phyloP scores from a whole-genome alignment of 768 basidiomycete genomes.

The Dacryopinax primogenitus region DNA sequence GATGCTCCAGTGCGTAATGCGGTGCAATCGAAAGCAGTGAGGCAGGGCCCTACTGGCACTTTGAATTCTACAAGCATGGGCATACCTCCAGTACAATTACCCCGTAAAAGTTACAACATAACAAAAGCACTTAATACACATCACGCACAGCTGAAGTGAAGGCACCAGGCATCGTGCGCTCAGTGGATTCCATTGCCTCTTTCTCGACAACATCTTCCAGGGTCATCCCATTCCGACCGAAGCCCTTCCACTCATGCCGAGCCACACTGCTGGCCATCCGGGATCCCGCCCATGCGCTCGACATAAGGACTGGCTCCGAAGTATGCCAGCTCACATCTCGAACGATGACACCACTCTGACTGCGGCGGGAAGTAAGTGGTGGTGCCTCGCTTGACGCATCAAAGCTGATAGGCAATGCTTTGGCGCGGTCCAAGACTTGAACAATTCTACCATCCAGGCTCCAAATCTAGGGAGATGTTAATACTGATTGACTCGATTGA shows the following conservation, averaged over 20 bases:
- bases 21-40: too few relatives aligned
- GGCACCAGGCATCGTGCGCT: background rate
- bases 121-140: background rate
- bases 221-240: constrained; percentile 45
- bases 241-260: constrained; percentile 91
- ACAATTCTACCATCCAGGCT: constrained; percentile 80
- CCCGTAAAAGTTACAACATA: too few relatives aligned
- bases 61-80: too few relatives aligned
- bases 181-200: constrained; percentile 25
- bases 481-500: constrained; percentile 9
- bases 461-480: constrained; percentile 55
- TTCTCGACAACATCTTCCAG: constrained; percentile 70
- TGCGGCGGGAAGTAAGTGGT: constrained; percentile 17
- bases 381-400: constrained; percentile 59
- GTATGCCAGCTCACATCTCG: constrained; percentile 95
- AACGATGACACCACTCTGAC: constrained; percentile 43
- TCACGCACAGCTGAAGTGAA: background rate
- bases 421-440: constrained; percentile 69
- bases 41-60: too few relatives aligned
- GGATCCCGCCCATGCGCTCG: constrained; percentile 68
- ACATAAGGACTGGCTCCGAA: constrained; percentile 82
- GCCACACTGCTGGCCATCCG: constrained; percentile 60
- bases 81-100: too few relatives aligned
- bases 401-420: constrained; percentile 52
- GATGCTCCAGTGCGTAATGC: too few relatives aligned